A percentile compares a stretch with the other conserved stretches of the same genome.
phyloP scores from a whole-genome alignment of 1,284 basidiomycete species.

The Sporisorium graminicola region DNA sequence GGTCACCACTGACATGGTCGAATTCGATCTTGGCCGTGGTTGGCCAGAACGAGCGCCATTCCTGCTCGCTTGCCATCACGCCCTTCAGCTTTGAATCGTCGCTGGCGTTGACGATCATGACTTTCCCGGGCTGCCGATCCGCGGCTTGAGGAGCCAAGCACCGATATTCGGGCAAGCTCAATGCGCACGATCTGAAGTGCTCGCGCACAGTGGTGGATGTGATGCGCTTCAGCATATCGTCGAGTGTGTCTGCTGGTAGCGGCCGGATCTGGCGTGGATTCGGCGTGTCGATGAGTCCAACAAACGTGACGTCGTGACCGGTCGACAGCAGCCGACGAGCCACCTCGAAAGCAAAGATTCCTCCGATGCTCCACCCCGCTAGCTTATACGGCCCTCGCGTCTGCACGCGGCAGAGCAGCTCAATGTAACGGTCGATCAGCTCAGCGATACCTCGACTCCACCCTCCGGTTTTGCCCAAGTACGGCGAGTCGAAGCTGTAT shows the following conservation, averaged over 20 bases:
- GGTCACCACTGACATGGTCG: slow-evolving; percentile 31
- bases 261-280: slow-evolving; percentile 35
- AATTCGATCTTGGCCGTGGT: slow-evolving; percentile 8
- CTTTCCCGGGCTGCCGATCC: slow-evolving; percentile 18
- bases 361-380: slow-evolving; percentile 54
- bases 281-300: slow-evolving; percentile 45
- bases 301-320: slow-evolving; percentile 29
- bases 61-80: slow-evolving; percentile 27
- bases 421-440: slow-evolving; percentile 38
- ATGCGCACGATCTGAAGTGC: slow-evolving; percentile 46
- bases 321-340: slow-evolving; percentile 31
- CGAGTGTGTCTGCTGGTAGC: slow-evolving; percentile 32
- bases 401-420: slow-evolving; percentile 32
- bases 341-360: slow-evolving; percentile 45
- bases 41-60: slow-evolving; percentile 38
- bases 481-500: slow-evolving; percentile 51
- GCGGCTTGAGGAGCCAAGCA: slow-evolving; percentile 13
- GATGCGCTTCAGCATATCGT: slow-evolving; percentile 32
- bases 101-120: slow-evolving; percentile 26
- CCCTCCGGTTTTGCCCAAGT: slow-evolving; percentile 23
- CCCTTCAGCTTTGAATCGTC: slow-evolving; percentile 23
- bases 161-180: slow-evolving; percentile 36
- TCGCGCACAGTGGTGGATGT: slow-evolving; percentile 33
- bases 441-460: slow-evolving; percentile 50
- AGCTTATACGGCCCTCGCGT: slow-evolving; percentile 33